Evolutionary conservation across 129 eudicot genomes (phyloP).

Genomic region (Erigeron canadensis): DNA sequence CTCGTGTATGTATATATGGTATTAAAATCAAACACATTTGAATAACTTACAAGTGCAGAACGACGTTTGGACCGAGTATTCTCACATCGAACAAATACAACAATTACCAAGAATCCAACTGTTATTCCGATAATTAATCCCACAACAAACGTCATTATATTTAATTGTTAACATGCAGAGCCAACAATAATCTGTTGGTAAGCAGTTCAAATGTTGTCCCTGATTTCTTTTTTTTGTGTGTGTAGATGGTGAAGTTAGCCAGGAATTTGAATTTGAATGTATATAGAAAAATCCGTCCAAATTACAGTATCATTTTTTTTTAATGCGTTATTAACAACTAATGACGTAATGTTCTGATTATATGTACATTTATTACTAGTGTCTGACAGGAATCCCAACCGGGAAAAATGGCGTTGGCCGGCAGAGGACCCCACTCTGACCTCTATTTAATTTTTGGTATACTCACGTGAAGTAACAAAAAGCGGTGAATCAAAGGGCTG

Average conservation of each 20-base stretch:
- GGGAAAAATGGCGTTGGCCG: slow-evolving; percentile 25
- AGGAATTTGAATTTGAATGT: slow-evolving; percentile 32
- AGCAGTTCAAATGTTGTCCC: slow-evolving; percentile 16
- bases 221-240: background rate
- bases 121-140: slow-evolving; percentile 67
- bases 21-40: background rate
- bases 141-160: slow-evolving; percentile 63
- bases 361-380: too few species aligned
- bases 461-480: too few species aligned
- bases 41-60: slow-evolving; percentile 50
- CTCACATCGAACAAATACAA: slow-evolving; percentile 72
- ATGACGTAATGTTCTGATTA: too few species aligned
- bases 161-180: too few species aligned
- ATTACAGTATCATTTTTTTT: background rate
- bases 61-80: slow-evolving; percentile 83
- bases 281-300: slow-evolving; percentile 19
- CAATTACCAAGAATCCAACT: slow-evolving; percentile 55
- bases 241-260: slow-evolving; percentile 20
- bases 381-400: slow-evolving; percentile 12
- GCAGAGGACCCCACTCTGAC: slow-evolving; percentile 20
- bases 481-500: too few species aligned
- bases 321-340: slow-evolving; percentile 24
- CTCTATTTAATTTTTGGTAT: too few species aligned
- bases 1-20: too few species aligned
- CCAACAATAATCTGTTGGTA: background rate